A percentile compares a stretch with the other conserved stretches of the same genome.
These are phyloP conservation scores for Tylopilus rubrobrunneus DNA, from an alignment of 768 basidiomycete species.

Conservation along the genomic window DNA sequence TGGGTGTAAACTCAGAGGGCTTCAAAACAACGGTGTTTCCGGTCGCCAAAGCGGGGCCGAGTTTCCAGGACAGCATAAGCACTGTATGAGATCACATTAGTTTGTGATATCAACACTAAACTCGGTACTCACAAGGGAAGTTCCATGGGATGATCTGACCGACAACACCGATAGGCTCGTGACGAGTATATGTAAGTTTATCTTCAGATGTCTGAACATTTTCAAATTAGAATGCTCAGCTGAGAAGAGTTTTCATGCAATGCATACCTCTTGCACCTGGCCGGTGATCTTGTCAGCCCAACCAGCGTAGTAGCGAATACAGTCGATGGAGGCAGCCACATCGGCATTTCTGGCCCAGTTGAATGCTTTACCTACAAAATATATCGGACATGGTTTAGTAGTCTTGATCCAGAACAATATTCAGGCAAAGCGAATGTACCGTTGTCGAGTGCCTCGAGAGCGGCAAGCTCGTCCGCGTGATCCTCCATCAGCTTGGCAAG, in stretches of 20 bases:
- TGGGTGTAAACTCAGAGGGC: conserved; percentile 76
- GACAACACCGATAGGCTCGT: conserved; percentile 23
- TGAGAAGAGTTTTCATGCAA: too few relatives aligned
- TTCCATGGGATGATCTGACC: conserved; percentile 69
- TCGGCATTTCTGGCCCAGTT: conserved; percentile 46
- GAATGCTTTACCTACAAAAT: conserved; percentile 51
- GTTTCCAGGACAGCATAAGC: conserved; percentile 69
- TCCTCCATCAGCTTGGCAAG: conserved; percentile 63
- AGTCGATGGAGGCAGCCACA: conserved; percentile 30
- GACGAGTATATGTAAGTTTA: conserved; percentile 14
- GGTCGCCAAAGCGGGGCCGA: conserved; percentile 72
- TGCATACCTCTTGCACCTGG: conserved; percentile 57
- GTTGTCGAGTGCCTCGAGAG: conserved; percentile 70
- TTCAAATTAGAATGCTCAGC: neutral
- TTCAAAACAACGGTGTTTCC: conserved; percentile 80
- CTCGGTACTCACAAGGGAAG: conserved; percentile 42
- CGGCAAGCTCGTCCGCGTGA: conserved; percentile 61
- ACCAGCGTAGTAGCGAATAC: conserved; percentile 78
- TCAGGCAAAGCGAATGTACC: conserved; percentile 30
- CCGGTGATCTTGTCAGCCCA: conserved; percentile 87
- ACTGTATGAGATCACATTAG: conserved; percentile 22
- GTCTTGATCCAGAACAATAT: neutral
- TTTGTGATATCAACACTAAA: neutral
- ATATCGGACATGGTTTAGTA: neutral
- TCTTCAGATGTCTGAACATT: conserved; percentile 26